phyloP scores from a whole-genome alignment of 1,139 yeast genomes.

The Protomyces pachydermus region DNA sequence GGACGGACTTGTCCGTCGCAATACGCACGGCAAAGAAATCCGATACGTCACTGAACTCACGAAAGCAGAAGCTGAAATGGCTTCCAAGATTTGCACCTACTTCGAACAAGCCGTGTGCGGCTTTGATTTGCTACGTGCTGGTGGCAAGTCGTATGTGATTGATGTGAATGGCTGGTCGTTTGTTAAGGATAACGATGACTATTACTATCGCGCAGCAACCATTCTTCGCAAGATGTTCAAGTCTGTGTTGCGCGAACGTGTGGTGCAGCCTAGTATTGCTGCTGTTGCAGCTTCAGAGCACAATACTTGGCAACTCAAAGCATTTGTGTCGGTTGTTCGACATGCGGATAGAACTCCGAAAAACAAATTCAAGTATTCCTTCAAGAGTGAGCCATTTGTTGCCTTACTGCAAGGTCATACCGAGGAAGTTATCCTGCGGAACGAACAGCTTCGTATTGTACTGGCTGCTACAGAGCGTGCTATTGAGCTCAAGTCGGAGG shows the following conservation, averaged over 20 bases:
- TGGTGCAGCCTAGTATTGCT: conserved; percentile 33
- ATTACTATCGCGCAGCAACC: conserved; percentile 77
- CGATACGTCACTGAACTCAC: conserved; percentile 79
- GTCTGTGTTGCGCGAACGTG: conserved; percentile 54
- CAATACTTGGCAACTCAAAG: conserved; percentile 96
- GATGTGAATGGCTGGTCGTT: conserved; percentile 98
- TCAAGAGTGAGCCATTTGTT: conserved; percentile 78
- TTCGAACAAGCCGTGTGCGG: conserved; percentile 98
- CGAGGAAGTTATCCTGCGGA: conserved; percentile 91
- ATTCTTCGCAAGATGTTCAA: conserved; percentile 71
- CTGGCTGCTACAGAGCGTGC: conserved; percentile 80
- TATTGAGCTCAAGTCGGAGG: conserved; percentile 71
- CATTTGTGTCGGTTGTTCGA: conserved; percentile 82
- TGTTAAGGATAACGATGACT: conserved; percentile 84
- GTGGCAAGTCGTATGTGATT: conserved; percentile 84
- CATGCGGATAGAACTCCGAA: conserved; percentile 99
- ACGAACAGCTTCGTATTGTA: conserved; percentile 77
- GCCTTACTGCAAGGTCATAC: conserved; percentile 87
- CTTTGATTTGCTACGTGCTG: conserved; percentile 83
- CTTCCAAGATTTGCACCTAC: conserved; percentile 62
- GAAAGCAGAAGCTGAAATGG: conserved; percentile 72
- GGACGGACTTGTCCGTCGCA: conserved; percentile 94
- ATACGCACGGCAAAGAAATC: conserved; percentile 95
- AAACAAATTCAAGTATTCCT: conserved; percentile 93
- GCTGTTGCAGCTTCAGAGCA: conserved; percentile 49